Evolutionary conservation across 441 rosid genomes (phyloP).

Genomic region (Adansonia madagascariensis): DNA sequence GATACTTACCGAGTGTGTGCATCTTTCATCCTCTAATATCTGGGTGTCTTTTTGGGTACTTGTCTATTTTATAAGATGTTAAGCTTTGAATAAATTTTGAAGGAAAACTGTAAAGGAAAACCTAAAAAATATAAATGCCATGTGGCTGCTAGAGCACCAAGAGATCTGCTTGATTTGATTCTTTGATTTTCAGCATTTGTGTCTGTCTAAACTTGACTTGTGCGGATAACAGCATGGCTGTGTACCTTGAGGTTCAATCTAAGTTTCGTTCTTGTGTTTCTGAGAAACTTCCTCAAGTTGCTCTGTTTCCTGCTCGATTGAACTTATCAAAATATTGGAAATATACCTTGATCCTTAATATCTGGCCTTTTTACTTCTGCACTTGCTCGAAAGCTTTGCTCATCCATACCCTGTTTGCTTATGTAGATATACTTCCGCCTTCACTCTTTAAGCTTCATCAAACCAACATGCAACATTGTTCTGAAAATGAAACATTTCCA

Average conservation of each 20-base stretch:
- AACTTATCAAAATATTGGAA: background rate
- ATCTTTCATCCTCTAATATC: background rate
- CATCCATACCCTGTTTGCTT: background rate
- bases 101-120: slow-evolving; percentile 10
- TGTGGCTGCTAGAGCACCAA: background rate
- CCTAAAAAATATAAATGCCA: background rate
- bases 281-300: background rate
- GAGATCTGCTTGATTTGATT: slow-evolving; percentile 1
- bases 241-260: background rate
- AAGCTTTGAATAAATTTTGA: background rate
- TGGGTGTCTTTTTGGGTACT: background rate
- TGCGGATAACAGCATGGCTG: background rate
- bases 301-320: background rate
- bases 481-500: no score
- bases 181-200: background rate
- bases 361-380: background rate
- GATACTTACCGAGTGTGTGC: background rate
- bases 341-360: background rate
- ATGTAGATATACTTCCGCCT: background rate
- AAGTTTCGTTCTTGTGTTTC: background rate
- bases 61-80: slow-evolving; percentile 1
- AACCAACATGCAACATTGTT: no score
- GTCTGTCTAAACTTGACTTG: background rate
- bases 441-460: background rate
- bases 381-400: background rate